Evolutionary conservation across 2,329 filamentous ascomycete species (phyloP), one percentile per base, ranked within the genome.

Genomic region (Ustulina deusta): DNA sequence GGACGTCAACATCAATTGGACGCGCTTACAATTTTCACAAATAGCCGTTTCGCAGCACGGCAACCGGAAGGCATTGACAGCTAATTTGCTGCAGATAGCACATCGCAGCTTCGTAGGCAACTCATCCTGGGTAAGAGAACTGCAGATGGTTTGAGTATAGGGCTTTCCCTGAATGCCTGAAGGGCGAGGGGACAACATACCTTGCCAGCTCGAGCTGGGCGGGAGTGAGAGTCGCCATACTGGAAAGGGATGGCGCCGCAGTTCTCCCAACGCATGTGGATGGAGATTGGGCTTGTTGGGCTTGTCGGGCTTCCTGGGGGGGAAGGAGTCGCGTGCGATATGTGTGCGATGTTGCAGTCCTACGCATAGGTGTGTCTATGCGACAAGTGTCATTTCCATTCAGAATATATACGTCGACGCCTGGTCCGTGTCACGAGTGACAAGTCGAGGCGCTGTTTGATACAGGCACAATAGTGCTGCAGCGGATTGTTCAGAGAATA

Each of bases 31-130:
- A 72, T 85, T 87, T 77, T 95, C 92, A 84, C 96, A 98, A 66
- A 98, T 97, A 46, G 92, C 91, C 78, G 97, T 95, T 77, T 97
- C 96, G 80, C 96, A 99, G 81, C 96, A 99, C 1, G 94, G 93
- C 32, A 97, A 85, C 71, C 94, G 92, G 79, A 93, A 97, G 9
- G 95, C 93, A 78, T 97, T 97, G 71, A 97, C 84, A 34, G 94
- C 94, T 66, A 98, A 86, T 79, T 93, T 94, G 82, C 92, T 96
- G 82, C 96, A 99, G 74, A 93, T 93, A 60, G 93, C 93, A 84
- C 96, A 99, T 81, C 94, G 92, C 71, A 99, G 87, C 85, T 97
- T 97, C 76, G 94, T 93, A n/a, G 96, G 96, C 65, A 97, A 94
- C 70, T 96, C 93, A 75, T 95, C 93, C 72, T 91, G 88, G 22